Conservation (phyloP, 345 rosid species). For the Raphanus sativus region DNA sequence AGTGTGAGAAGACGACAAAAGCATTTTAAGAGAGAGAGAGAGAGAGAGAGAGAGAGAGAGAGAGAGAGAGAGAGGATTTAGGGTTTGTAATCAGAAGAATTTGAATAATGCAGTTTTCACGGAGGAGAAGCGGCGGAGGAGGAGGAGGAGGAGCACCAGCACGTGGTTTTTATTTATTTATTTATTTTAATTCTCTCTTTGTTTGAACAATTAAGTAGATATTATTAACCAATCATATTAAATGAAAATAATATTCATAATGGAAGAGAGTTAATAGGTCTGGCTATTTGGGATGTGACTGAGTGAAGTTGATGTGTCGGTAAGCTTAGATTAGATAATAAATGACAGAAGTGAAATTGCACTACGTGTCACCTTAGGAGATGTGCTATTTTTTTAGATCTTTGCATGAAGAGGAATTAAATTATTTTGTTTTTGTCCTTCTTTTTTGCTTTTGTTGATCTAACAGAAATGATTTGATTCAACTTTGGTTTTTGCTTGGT, state of each 20-base stretch:
- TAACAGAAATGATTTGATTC: conserved; percentile 16
- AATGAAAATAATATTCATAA: not conserved
- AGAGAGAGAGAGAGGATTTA: conserved; percentile 17
- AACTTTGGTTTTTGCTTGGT: not conserved
- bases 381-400: not conserved
- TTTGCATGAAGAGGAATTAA: conserved; percentile 9
- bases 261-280: not conserved
- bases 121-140: conserved; percentile 41
- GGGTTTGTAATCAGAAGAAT: conserved; percentile 15
- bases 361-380: conserved; percentile 11
- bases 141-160: conserved; percentile 29
- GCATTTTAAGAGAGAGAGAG: not conserved
- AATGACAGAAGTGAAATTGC: not conserved
- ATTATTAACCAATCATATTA: not conserved
- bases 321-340: not conserved
- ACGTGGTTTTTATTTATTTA: conserved; percentile 22
- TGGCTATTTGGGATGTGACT: conserved; percentile 13
- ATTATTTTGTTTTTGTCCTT: not conserved
- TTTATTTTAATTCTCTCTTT: not conserved
- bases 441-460: not conserved
- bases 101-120: conserved; percentile 29
- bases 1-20: conserved; percentile 18
- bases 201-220: not conserved
- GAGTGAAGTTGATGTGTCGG: not conserved
- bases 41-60: too few relatives aligned